A percentile compares a stretch with the other conserved stretches of the same genome.
Conservation (phyloP, 352 stramenopile species). For the Phytophthora palmivora region DNA sequence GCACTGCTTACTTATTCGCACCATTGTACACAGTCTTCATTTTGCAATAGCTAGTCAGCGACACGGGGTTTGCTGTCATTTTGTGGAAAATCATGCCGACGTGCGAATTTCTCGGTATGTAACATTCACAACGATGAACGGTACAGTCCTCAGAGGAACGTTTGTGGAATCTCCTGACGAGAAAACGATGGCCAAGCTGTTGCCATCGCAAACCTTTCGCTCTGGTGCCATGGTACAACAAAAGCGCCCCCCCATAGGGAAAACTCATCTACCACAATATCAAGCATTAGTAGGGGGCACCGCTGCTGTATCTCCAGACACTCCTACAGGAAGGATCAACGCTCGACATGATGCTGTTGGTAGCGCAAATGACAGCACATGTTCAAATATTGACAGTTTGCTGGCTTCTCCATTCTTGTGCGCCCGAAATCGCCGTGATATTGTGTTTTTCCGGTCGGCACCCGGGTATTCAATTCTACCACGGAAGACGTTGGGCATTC, state of each 20-base stretch:
- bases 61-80: slow-evolving; percentile 66
- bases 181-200: slow-evolving; percentile 58
- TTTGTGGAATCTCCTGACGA: slow-evolving; percentile 67
- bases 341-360: slow-evolving; percentile 27
- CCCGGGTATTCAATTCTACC: slow-evolving; percentile 69
- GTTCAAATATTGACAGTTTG: slow-evolving; percentile 59
- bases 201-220: slow-evolving; percentile 63
- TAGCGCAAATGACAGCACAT: slow-evolving; percentile 22
- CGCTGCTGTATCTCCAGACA: slow-evolving; percentile 31
- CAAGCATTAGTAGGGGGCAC: slow-evolving; percentile 19
- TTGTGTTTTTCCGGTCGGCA: slow-evolving; percentile 75
- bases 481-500: slow-evolving; percentile 60
- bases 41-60: slow-evolving; percentile 85
- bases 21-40: slow-evolving; percentile 52
- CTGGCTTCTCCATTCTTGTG: slow-evolving; percentile 57
- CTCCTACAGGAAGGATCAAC: slow-evolving; percentile 12
- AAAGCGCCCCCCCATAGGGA: slow-evolving; percentile 15
- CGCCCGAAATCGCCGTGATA: slow-evolving; percentile 63
- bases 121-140: slow-evolving; percentile 55
- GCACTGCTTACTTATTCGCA: not conserved
- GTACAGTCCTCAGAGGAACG: slow-evolving; percentile 56
- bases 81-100: slow-evolving; percentile 68
- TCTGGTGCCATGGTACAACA: slow-evolving; percentile 38
- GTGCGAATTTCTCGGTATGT: slow-evolving; percentile 75
- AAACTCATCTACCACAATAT: slow-evolving; percentile 25